phyloP scores from a whole-genome alignment of 306 rosid genomes.

The Sphenostylis stenocarpa region DNA sequence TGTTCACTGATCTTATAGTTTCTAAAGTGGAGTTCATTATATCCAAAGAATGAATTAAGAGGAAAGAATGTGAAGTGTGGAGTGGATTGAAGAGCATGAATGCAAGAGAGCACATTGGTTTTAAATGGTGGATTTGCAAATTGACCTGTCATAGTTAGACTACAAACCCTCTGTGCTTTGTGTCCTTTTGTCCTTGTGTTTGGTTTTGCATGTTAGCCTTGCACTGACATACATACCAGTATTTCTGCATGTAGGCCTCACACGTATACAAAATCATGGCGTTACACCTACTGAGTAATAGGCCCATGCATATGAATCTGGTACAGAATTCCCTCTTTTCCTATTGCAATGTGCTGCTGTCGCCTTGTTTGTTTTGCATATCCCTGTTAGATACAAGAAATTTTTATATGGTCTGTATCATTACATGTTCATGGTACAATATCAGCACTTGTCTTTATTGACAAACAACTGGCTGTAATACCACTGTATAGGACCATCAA shows the following conservation, averaged over 20 bases:
- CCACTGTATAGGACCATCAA: conserved; percentile 23
- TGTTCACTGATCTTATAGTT: neutral
- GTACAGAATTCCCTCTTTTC: neutral
- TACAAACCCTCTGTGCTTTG: conserved; percentile 6
- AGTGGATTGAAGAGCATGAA: neutral
- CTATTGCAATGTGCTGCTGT: neutral
- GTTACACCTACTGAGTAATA: neutral
- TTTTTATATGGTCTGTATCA: neutral
- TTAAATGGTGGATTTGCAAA: conserved; percentile 13
- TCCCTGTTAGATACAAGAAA: neutral
- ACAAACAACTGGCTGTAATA: conserved; percentile 4
- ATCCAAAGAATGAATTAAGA: neutral
- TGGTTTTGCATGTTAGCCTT: conserved; percentile 17
- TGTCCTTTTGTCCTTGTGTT: conserved; percentile 5
- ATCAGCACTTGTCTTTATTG: neutral
- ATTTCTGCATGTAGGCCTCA: neutral
- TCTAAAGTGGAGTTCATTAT: neutral
- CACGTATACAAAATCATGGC: conserved; percentile 29
- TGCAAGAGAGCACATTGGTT: conserved; percentile 11
- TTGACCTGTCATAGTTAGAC: neutral
- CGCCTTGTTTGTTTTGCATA: conserved; percentile 5
- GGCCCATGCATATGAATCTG: no score
- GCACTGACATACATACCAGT: neutral
- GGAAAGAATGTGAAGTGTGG: neutral
- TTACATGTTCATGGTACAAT: neutral